Evolutionary conservation across 2,329 filamentous ascomycete genomes (phyloP), one percentile per base, ranked within the genome.

Genomic region (Trichoderma sp.): DNA sequence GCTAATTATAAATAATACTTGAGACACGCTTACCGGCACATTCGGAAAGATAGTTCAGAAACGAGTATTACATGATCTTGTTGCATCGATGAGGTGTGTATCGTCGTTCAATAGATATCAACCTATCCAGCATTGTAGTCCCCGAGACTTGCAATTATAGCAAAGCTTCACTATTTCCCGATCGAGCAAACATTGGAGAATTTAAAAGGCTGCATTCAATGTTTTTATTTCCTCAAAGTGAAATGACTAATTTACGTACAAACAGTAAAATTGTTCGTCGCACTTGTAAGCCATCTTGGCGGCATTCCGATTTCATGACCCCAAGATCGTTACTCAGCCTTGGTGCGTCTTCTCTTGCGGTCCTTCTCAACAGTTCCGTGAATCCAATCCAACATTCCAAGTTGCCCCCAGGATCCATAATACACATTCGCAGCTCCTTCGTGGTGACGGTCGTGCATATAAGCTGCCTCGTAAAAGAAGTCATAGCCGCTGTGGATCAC

Each of bases 401-500:
- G 82, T 0, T 84, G 86, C 14, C 65, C 65, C 65, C 35, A 45
- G 14, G 65, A 21, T 1, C 89, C 88, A 81, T 87, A 91, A 77
- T 90, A 86, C n/a, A 89, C 81, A 75, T 86, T 85, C 77, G 90
- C 90, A 77, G 85, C 85, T 77, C 85, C 85, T 83, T 90, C 88
- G 80, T 91, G 89, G 78, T 91, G 89, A 53, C 86, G 80, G 81
- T 91, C 89, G 81, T 91, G 89, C 80, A 85, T 86, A 77, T 83
- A 83, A 0, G 88, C 88, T 72, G 79, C 85, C 75, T 84, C 84
- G 76, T 75, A 79, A 12, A 89, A 85, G 77, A 90, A 90, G 71
- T 90, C 88, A 79, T 89, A 91, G 8, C 89, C 89, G 76, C 87
- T 89, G 80, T 91, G 89, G 64, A 89, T 88, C 71, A 90, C 88